Percentiles rank a stretch among this genome's conserved stretches.
phyloP scores from a whole-genome alignment of 306 rosid genomes.

The Betula pendula region DNA sequence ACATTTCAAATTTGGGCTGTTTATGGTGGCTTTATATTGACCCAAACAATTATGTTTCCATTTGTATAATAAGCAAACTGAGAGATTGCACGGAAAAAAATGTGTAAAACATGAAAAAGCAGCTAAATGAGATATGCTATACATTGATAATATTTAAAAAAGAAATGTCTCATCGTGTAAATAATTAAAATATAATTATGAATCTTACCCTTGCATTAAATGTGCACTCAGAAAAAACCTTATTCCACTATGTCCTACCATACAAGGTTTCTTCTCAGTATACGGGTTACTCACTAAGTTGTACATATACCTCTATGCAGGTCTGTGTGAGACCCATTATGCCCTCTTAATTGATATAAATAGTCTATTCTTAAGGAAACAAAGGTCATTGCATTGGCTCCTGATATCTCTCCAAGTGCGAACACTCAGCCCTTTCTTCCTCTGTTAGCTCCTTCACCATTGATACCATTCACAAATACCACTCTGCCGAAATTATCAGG shows the following conservation, averaged over 20 bases:
- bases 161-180: not conserved
- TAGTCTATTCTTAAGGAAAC: conserved; percentile 13
- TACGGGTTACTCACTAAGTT: not conserved
- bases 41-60: not conserved
- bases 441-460: conserved; percentile 53
- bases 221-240: not conserved
- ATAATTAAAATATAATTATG: not conserved
- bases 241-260: not conserved
- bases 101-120: not conserved
- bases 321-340: conserved; percentile 29
- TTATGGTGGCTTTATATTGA: not conserved
- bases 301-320: conserved; percentile 32
- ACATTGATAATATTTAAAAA: not conserved
- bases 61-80: not conserved
- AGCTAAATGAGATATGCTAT: not conserved
- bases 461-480: conserved; percentile 48
- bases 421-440: conserved; percentile 61
- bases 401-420: conserved; percentile 36
- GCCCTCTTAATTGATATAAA: conserved; percentile 16
- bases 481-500: conserved; percentile 53
- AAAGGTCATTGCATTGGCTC: conserved; percentile 34
- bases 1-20: not conserved
- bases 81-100: not conserved
- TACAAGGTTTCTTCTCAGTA: not conserved
- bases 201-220: not conserved